These are phyloP conservation scores for Telfairia occidentalis DNA, from an alignment of 331 rosid genomes.

Conservation along the genomic window DNA sequence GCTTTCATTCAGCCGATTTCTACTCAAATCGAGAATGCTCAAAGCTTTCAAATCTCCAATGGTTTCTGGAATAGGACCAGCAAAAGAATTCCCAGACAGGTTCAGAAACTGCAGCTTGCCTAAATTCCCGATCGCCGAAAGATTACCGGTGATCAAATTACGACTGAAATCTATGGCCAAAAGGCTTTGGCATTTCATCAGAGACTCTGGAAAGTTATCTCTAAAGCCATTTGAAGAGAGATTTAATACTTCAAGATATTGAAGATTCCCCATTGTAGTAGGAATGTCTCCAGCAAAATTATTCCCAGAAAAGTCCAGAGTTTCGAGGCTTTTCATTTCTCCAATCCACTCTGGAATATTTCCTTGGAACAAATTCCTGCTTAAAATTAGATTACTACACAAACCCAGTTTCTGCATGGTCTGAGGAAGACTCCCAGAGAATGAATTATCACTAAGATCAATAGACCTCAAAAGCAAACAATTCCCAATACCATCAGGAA, in stretches of 20 bases:
- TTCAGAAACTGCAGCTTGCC: not conserved
- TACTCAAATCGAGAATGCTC: conserved; percentile 11
- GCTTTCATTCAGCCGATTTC: not conserved
- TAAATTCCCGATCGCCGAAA: not conserved
- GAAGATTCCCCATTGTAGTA: conserved; percentile 36
- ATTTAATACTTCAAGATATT: conserved; percentile 35
- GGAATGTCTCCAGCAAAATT: conserved; percentile 46
- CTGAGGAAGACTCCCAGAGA: conserved; percentile 43
- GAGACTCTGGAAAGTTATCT: conserved; percentile 60
- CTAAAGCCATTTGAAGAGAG: conserved; percentile 54
- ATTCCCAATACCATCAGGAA: conserved; percentile 59
- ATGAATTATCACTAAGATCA: conserved; percentile 52
- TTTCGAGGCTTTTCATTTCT: conserved; percentile 38
- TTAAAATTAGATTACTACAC: conserved; percentile 28
- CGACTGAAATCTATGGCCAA: conserved; percentile 54
- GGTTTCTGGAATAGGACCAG: not conserved
- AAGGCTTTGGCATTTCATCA: conserved; percentile 49
- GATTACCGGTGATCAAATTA: conserved; percentile 37
- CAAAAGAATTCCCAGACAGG: conserved; percentile 10
- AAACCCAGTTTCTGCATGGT: conserved; percentile 35
- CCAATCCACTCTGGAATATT: conserved; percentile 65
- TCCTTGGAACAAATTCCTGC: conserved; percentile 39
- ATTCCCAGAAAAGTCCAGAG: conserved; percentile 55
- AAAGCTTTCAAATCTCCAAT: not conserved
- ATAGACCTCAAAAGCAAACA: conserved; percentile 47